A percentile compares a stretch with the other conserved stretches of the same genome.
These are phyloP conservation scores for Cubamyces sp. DNA, from an alignment of 768 basidiomycete species.

Conservation along the genomic window DNA sequence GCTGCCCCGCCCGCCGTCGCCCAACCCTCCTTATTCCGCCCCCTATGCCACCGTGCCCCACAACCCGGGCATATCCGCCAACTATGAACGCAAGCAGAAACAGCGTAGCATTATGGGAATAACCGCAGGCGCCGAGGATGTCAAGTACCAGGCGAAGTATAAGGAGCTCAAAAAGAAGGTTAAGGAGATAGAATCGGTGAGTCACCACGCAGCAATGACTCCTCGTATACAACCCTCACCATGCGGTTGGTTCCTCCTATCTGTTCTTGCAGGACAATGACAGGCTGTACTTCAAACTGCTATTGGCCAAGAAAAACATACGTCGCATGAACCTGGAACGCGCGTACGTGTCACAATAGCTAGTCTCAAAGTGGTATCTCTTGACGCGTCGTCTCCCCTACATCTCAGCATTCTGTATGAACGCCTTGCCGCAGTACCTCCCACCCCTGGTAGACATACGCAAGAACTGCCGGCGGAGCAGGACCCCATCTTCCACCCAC, in stretches of 20 bases:
- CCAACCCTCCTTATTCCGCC: conserved; percentile 33
- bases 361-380: conserved; percentile 11
- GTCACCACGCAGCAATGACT: conserved; percentile 35
- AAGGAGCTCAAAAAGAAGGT: conserved; percentile 88
- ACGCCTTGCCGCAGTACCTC: conserved; percentile 64
- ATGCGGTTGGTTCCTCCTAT: conserved; percentile 1
- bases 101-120: conserved; percentile 49
- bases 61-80: conserved; percentile 12
- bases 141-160: conserved; percentile 87
- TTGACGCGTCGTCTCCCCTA: conserved; percentile 13
- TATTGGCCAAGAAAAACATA: conserved; percentile 79
- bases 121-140: conserved; percentile 80
- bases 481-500: conserved; percentile 32
- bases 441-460: conserved; percentile 47
- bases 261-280: conserved; percentile 73
- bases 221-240: conserved; percentile 4
- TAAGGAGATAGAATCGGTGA: conserved; percentile 80
- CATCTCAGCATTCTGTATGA: conserved; percentile 73
- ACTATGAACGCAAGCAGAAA: conserved; percentile 23
- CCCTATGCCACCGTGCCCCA: background rate
- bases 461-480: conserved; percentile 34
- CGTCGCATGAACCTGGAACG: conserved; percentile 87
- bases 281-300: conserved; percentile 80
- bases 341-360: conserved; percentile 60
- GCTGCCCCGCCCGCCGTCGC: conserved; percentile 57